A percentile compares a stretch with the other conserved stretches of the same genome.
phyloP scores from a whole-genome alignment of 306 rosid species.

The Pterocarpus macrocarpus region DNA sequence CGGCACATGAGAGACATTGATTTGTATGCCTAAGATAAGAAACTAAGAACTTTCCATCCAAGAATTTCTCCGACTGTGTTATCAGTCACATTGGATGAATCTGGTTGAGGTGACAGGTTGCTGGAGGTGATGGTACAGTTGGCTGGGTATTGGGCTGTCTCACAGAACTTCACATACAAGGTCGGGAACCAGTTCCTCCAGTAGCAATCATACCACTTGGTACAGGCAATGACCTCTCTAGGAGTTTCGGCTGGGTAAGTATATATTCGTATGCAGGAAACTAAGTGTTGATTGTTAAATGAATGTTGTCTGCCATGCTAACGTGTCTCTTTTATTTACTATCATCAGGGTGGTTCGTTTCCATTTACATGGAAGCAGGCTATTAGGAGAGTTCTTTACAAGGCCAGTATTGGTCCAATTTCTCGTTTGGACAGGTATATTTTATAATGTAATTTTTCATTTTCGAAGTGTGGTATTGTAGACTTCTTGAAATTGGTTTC shows the following conservation, averaged over 20 bases:
- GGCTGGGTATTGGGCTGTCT: conserved; percentile 98
- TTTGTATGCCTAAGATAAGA: too few relatives aligned
- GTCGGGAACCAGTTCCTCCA: conserved; percentile 80
- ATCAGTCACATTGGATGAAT: background rate
- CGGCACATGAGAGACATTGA: too few relatives aligned
- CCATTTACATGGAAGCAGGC: conserved; percentile 95
- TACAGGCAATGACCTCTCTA: conserved; percentile 90
- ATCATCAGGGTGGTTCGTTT: conserved; percentile 90
- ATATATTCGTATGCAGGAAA: conserved; percentile 12
- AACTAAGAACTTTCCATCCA: too few relatives aligned
- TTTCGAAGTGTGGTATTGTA: conserved; percentile 6
- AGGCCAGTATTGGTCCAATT: conserved; percentile 67
- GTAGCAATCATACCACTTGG: conserved; percentile 95
- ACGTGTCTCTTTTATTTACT: conserved; percentile 43
- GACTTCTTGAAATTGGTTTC: background rate
- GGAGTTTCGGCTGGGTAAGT: conserved; percentile 99
- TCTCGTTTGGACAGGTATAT: conserved; percentile 87
- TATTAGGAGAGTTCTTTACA: conserved; percentile 73
- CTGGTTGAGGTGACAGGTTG: conserved; percentile 75
- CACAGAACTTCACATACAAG: conserved; percentile 64
- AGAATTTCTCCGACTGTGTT: too few relatives aligned
- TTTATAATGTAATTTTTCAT: conserved; percentile 13
- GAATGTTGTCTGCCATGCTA: conserved; percentile 33
- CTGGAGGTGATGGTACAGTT: conserved; percentile 98
- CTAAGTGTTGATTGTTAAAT: conserved; percentile 9